Evolutionary conservation across 2,329 filamentous ascomycete genomes (phyloP).

Genomic region (Aspergillus novoparasiticus): DNA sequence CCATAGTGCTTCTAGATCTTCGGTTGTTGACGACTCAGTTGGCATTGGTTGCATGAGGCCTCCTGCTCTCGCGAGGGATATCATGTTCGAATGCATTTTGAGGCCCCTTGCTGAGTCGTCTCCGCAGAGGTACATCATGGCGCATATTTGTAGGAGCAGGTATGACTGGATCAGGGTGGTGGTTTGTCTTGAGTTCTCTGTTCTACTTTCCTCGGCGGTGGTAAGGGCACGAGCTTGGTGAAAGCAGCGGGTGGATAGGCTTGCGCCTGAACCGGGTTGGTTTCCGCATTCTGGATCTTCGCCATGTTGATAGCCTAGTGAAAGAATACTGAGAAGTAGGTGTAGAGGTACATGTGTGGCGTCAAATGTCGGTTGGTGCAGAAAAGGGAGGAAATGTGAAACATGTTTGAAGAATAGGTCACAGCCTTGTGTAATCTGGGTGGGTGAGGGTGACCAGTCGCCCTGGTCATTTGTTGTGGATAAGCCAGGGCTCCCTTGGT

Average conservation of each 20-base stretch:
- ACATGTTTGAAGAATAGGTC: slow-evolving; percentile 41
- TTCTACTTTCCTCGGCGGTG: slow-evolving; percentile 20
- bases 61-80: slow-evolving; percentile 39
- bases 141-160: slow-evolving; percentile 44
- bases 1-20: slow-evolving; percentile 45
- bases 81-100: slow-evolving; percentile 45
- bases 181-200: slow-evolving; percentile 19
- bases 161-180: slow-evolving; percentile 41
- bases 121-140: slow-evolving; percentile 49
- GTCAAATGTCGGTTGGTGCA: slow-evolving; percentile 43
- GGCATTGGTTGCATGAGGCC: slow-evolving; percentile 39
- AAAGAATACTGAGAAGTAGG: slow-evolving; percentile 42
- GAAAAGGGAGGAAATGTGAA: slow-evolving; percentile 42
- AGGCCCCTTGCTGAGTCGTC: slow-evolving; percentile 38
- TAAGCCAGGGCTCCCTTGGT: slow-evolving; percentile 6
- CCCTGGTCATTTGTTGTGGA: slow-evolving; percentile 17
- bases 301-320: slow-evolving; percentile 43
- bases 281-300: slow-evolving; percentile 37
- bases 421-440: slow-evolving; percentile 36
- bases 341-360: slow-evolving; percentile 21
- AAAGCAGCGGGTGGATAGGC: slow-evolving; percentile 38
- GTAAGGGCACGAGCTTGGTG: slow-evolving; percentile 33
- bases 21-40: slow-evolving; percentile 19
- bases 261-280: slow-evolving; percentile 26
- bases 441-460: slow-evolving; percentile 34